A percentile compares a stretch with the other conserved stretches of the same genome.
These are phyloP conservation scores for Mercurialis annua DNA, from an alignment of 345 rosid species.

Conservation along the genomic window DNA sequence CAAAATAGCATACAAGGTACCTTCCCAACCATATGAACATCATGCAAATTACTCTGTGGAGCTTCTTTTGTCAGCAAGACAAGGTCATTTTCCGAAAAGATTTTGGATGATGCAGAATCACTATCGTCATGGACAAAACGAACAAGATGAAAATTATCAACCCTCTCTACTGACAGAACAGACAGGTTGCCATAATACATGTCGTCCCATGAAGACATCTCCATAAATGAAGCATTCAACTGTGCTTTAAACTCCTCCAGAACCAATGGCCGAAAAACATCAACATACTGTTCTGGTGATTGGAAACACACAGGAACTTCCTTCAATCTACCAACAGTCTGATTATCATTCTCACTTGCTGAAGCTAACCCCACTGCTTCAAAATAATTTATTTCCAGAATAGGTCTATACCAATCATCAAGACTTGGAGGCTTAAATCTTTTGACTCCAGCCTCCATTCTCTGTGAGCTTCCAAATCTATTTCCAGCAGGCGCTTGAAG, in stretches of 20 bases:
- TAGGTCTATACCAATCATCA: conserved; percentile 92
- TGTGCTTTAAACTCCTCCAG: conserved; percentile 98
- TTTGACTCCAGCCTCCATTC: conserved; percentile 54
- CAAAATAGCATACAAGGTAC: conserved; percentile 27
- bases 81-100: conserved; percentile 85
- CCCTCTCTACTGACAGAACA: conserved; percentile 85
- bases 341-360: conserved; percentile 40
- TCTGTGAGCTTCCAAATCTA: conserved; percentile 48
- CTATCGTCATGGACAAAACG: conserved; percentile 84
- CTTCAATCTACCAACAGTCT: conserved; percentile 46
- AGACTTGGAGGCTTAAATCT: conserved; percentile 85
- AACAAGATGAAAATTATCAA: conserved; percentile 91
- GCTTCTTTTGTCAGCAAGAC: conserved; percentile 81
- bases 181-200: conserved; percentile 70
- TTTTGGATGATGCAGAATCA: conserved; percentile 51
- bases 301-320: conserved; percentile 81
- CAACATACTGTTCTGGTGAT: conserved; percentile 79
- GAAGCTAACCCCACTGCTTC: conserved; percentile 61
- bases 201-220: conserved; percentile 82
- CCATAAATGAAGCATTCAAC: conserved; percentile 69
- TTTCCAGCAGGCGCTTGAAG: conserved; percentile 61
- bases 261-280: conserved; percentile 82
- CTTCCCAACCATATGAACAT: conserved; percentile 86
- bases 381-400: conserved; percentile 82
- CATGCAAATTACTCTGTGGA: conserved; percentile 46